Evolutionary conservation across 176 grass and related monocot genomes (phyloP).

Genomic region (Themeda triandra): DNA sequence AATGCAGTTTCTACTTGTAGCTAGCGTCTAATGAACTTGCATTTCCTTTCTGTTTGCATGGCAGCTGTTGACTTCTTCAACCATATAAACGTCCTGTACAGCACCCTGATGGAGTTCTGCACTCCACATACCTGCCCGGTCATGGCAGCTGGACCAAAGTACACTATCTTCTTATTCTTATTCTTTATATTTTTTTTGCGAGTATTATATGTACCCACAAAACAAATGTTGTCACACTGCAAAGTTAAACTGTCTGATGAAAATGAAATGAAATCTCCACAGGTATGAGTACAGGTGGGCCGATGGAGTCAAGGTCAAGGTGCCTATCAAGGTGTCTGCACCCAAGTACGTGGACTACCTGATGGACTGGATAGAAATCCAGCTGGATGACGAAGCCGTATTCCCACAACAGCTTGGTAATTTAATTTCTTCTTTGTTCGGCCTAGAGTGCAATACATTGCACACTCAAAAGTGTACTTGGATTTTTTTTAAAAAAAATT

Average conservation of each 20-base stretch:
- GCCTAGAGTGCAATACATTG: too few species aligned
- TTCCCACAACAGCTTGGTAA: conserved; percentile 84
- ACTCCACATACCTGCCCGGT: conserved; percentile 74
- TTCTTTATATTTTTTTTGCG: not conserved
- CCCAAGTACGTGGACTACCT: conserved; percentile 92
- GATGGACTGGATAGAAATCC: conserved; percentile 85
- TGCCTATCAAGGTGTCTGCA: conserved; percentile 70
- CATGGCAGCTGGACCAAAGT: conserved; percentile 94
- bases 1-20: too few species aligned
- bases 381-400: conserved; percentile 72
- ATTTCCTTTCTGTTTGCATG: conserved; percentile 2
- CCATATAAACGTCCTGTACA: conserved; percentile 74
- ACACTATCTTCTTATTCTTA: not conserved
- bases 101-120: conserved; percentile 87
- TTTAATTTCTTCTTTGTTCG: not conserved
- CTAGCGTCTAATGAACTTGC: not conserved
- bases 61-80: conserved; percentile 98
- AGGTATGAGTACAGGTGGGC: conserved; percentile 97
- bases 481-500: not conserved
- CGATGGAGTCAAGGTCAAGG: conserved; percentile 83
- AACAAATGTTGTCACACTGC: not conserved
- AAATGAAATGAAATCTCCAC: not conserved
- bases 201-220: not conserved
- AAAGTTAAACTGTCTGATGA: not conserved
- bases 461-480: not conserved